These are phyloP conservation scores for Globisporangium echinulatum DNA, from an alignment of 352 stramenopile genomes.

Conservation along the genomic window DNA sequence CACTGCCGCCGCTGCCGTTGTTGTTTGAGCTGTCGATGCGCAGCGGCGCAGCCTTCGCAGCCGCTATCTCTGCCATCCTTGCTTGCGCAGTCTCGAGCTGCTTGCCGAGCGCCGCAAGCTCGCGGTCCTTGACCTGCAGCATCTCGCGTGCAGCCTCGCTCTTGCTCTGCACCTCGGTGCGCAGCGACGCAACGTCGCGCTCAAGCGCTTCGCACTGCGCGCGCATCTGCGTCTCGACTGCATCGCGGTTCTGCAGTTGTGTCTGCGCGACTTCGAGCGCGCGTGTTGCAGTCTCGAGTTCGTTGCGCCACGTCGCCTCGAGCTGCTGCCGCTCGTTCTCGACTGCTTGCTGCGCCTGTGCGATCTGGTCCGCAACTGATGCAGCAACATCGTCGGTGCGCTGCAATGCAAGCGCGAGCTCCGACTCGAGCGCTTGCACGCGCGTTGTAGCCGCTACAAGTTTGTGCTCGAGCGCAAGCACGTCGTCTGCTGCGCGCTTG, in stretches of 20 bases:
- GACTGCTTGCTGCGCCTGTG: conserved; percentile 16
- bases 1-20: conserved; percentile 1
- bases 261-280: conserved; percentile 27
- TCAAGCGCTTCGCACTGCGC: conserved; percentile 25
- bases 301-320: conserved; percentile 18
- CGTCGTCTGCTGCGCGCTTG: conserved; percentile 38
- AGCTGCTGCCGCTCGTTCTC: conserved; percentile 24
- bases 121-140: conserved; percentile 42
- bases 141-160: conserved; percentile 32
- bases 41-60: background rate
- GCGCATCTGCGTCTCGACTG: conserved; percentile 23
- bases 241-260: conserved; percentile 17
- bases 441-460: conserved; percentile 29
- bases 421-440: conserved; percentile 26
- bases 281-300: conserved; percentile 25
- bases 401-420: conserved; percentile 22
- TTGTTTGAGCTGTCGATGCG: conserved; percentile 14
- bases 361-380: conserved; percentile 11
- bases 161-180: conserved; percentile 31
- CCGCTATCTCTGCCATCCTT: conserved; percentile 7
- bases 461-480: conserved; percentile 41
- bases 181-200: conserved; percentile 22
- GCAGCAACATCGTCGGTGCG: conserved; percentile 21
- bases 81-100: conserved; percentile 38
- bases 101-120: conserved; percentile 39